Evolutionary conservation across 495 filamentous ascomycete species (phyloP).

Genomic region (Xylaria telfairii): DNA sequence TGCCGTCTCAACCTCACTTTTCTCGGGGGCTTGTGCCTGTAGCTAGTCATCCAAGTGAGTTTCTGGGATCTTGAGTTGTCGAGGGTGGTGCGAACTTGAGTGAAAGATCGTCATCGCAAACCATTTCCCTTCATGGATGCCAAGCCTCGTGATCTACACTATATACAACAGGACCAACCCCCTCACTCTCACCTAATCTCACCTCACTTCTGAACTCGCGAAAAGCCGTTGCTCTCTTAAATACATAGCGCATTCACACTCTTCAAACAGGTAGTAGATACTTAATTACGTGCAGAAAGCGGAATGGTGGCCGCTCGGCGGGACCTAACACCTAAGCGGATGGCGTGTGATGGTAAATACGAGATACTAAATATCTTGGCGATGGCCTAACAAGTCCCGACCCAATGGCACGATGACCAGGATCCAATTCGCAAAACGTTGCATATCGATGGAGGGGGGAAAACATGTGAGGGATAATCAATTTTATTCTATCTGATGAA

Average conservation of each 20-base stretch:
- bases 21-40: background rate
- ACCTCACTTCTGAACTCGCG: background rate
- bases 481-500: slow-evolving; percentile 15
- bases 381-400: background rate
- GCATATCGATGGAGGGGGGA: background rate
- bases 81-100: background rate
- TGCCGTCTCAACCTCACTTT: background rate
- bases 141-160: slow-evolving; percentile 20
- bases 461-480: background rate
- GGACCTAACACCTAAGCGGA: background rate
- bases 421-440: slow-evolving; percentile 1
- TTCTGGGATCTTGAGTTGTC: background rate
- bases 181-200: slow-evolving; percentile 7
- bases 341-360: slow-evolving; percentile 10
- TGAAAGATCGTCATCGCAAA: slow-evolving; percentile 16
- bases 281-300: no score
- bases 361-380: slow-evolving; percentile 19
- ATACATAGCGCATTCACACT: background rate
- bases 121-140: slow-evolving; percentile 12
- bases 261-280: background rate
- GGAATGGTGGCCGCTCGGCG: background rate
- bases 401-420: slow-evolving; percentile 4
- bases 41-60: background rate
- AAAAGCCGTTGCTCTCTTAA: background rate
- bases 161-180: slow-evolving; percentile 8